Evolutionary conservation across 2,329 filamentous ascomycete species (phyloP), one percentile per base, ranked within the genome.

Genomic region (Curvularia sp.): DNA sequence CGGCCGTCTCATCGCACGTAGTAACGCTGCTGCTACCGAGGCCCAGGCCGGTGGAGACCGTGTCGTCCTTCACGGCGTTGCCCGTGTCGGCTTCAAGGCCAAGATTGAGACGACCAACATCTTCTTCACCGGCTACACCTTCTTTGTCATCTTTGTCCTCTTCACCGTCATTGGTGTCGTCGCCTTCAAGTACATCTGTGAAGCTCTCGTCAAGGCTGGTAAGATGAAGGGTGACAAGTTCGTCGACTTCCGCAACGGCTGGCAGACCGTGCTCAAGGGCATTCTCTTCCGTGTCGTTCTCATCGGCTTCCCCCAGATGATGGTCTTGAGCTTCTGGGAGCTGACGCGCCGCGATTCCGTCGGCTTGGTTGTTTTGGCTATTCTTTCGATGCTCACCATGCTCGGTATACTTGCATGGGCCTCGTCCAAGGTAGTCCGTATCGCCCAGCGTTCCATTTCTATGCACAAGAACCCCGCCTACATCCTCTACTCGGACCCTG

Each of bases 381-480:
- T 96, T 62, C 91, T 96, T 78, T 96, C 96, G 83, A 86, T 97
- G 75, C 80, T 97, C 68, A 89, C 90, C 60, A 89, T 96, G 83
- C 81, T 89, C 38, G 82, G 84, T 51, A 91, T 93, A 30, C 85
- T 98, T 32, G 88, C 80, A 21, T 97, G 92, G 91, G 94, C 93
- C 46, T 88, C 92, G 0, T 89, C 86, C 80, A 97, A 97, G 82
- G 92, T 98, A 64, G 91, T 96, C 69, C 86, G 87, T 53, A 90
- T 98, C 63, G 94, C 93, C 32, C 92, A 92, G 73, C 90, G 92
- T 68, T 97, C 93, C 30, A 90, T 96, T 63, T 80, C 85, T 56
- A 92, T 97, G 87, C 93, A 97, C 83, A 93, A 94, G 80, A 97
- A 97, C 80, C 93, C 94, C 25, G 94, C 93, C 27, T 97, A 97